Evolutionary conservation across 164 flowering plant species (phyloP).

Genomic region (Tetrastigma voinierianum): DNA sequence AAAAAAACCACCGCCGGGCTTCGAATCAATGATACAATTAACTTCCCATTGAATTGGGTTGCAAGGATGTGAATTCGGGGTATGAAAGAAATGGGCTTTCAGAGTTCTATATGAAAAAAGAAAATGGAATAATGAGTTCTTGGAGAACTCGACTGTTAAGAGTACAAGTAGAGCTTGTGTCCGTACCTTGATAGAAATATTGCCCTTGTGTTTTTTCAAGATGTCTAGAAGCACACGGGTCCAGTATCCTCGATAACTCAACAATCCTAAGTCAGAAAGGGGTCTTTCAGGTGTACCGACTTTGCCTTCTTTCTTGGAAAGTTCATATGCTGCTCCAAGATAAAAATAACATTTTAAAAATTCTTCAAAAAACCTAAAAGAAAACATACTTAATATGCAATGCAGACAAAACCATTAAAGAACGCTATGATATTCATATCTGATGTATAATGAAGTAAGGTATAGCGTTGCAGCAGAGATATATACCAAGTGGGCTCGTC

Average conservation of each 20-base stretch:
- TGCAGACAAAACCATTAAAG: background rate
- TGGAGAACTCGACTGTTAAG: no score
- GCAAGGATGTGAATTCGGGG: background rate
- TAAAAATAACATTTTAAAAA: conserved; percentile 6
- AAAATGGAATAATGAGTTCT: no score
- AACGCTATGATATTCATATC: no score
- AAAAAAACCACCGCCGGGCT: no score
- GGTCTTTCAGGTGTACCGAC: conserved; percentile 99
- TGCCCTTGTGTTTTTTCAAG: conserved; percentile 91
- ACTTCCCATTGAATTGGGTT: no score
- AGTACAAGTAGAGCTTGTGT: no score
- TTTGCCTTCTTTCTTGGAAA: conserved; percentile 94
- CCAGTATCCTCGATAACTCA: conserved; percentile 99
- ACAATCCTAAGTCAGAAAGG: conserved; percentile 86
- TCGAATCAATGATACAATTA: no score
- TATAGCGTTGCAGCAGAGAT: no score
- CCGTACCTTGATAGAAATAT: conserved; percentile 89
- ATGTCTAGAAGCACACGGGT: conserved; percentile 91
- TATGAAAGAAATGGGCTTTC: background rate
- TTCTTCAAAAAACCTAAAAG: background rate
- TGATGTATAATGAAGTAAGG: no score
- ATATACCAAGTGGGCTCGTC: no score
- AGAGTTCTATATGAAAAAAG: no score
- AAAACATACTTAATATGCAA: background rate
- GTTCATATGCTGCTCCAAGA: conserved; percentile 72